phyloP scores from a whole-genome alignment of 345 rosid species.

The Barbarea vulgaris region DNA sequence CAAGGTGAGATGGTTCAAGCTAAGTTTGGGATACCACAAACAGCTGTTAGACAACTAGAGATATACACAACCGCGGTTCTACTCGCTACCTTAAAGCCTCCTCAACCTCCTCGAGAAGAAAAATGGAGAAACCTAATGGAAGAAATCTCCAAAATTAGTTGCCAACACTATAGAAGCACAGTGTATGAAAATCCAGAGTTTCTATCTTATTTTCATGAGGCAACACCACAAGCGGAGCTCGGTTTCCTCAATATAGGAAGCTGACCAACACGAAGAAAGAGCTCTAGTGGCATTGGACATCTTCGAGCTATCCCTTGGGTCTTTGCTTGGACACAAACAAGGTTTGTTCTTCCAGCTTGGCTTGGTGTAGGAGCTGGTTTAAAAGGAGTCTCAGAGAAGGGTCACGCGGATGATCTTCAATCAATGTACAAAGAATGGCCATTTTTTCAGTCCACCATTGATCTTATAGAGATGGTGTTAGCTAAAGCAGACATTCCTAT shows the following conservation, averaged over 20 bases:
- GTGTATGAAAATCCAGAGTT: slow-evolving; percentile 94
- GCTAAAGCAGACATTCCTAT: slow-evolving; percentile 89
- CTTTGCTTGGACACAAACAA: slow-evolving; percentile 97
- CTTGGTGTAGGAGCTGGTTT: slow-evolving; percentile 94
- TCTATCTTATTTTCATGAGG: slow-evolving; percentile 90
- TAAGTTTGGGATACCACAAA: slow-evolving; percentile 90
- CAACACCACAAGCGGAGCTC: slow-evolving; percentile 96
- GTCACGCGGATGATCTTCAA: slow-evolving; percentile 68
- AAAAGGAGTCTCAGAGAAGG: slow-evolving; percentile 79
- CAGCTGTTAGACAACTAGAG: slow-evolving; percentile 92
- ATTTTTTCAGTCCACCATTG: slow-evolving; percentile 86
- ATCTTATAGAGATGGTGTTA: slow-evolving; percentile 93
- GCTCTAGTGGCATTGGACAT: slow-evolving; percentile 89
- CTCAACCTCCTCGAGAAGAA: slow-evolving; percentile 84
- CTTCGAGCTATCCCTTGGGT: slow-evolving; percentile 98
- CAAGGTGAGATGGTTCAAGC: slow-evolving; percentile 99
- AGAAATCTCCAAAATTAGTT: slow-evolving; percentile 84
- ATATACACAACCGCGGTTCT: slow-evolving; percentile 96
- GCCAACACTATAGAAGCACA: slow-evolving; percentile 68
- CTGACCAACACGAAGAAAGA: slow-evolving; percentile 87
- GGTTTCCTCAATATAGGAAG: slow-evolving; percentile 97
- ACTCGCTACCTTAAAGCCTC: slow-evolving; percentile 85
- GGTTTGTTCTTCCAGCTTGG: slow-evolving; percentile 99
- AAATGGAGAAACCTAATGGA: slow-evolving; percentile 97
- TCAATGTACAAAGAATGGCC: slow-evolving; percentile 98